phyloP scores from a whole-genome alignment of 1,284 basidiomycete species.

The Exobasidium cylindrosporum region DNA sequence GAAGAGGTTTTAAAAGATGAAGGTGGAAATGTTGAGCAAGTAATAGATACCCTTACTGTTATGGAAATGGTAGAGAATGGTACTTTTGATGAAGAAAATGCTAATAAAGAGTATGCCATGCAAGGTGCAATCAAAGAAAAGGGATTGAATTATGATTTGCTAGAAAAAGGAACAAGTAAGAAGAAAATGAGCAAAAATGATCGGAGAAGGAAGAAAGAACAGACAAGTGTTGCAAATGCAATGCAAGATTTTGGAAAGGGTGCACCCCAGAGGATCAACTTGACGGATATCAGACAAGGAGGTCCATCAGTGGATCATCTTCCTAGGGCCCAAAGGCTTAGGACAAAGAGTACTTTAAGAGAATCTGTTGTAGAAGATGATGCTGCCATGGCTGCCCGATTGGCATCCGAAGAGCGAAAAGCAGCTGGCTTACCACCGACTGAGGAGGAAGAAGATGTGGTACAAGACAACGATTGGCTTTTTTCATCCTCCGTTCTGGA shows the following conservation, averaged over 20 bases:
- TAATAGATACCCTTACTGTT: conserved; percentile 40
- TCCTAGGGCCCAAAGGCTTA: not conserved
- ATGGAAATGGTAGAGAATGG: conserved; percentile 40
- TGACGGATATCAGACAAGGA: conserved; percentile 44
- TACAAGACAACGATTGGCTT: conserved; percentile 49
- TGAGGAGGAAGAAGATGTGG: conserved; percentile 34
- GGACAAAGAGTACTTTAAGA: not conserved
- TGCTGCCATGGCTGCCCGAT: conserved; percentile 32
- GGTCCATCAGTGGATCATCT: conserved; percentile 10
- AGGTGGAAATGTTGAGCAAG: conserved; percentile 30
- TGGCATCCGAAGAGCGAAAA: conserved; percentile 2
- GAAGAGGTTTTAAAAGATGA: conserved; percentile 27
- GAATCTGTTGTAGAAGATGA: conserved; percentile 14
- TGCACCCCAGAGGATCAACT: conserved; percentile 13
- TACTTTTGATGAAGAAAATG: conserved; percentile 14
- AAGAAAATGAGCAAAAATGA: conserved; percentile 31
- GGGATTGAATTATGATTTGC: conserved; percentile 37
- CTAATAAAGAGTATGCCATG: not conserved
- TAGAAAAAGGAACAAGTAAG: conserved; percentile 22
- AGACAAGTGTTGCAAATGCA: not conserved
- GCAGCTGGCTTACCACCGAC: conserved; percentile 15
- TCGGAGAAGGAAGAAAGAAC: conserved; percentile 21
- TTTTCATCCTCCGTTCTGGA: conserved; percentile 48
- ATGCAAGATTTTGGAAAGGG: not conserved
- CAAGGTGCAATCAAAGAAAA: not conserved